Percentiles rank a stretch among this genome's conserved stretches.
These are phyloP conservation scores for Calocera cornea DNA, from an alignment of 768 basidiomycete species.

Conservation along the genomic window DNA sequence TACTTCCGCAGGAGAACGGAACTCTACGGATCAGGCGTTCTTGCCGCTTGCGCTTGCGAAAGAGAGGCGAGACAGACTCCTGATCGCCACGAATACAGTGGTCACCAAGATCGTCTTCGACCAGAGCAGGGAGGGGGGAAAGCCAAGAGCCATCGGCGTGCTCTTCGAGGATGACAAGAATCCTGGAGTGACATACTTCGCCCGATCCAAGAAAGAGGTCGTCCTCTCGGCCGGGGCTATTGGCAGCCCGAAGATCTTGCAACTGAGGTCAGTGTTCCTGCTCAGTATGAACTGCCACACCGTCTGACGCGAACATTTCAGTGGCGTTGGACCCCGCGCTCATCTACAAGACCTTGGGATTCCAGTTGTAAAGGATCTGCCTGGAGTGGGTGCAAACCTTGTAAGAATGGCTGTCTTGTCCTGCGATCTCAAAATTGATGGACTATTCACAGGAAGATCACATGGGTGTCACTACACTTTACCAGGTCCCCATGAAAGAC, in stretches of 20 bases:
- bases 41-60: not conserved
- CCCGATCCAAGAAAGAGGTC: not conserved
- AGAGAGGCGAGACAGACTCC: not conserved
- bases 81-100: not conserved
- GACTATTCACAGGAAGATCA: not conserved
- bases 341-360: not conserved
- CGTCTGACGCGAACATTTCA: not conserved
- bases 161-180: not conserved
- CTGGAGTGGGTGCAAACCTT: not conserved
- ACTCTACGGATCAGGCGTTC: not conserved
- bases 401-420: not conserved
- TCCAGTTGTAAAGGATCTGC: not conserved
- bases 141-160: not conserved
- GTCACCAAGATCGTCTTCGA: not conserved
- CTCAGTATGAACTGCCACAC: constrained; percentile 24
- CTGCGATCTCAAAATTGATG: not conserved
- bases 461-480: not conserved
- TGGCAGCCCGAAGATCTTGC: not conserved
- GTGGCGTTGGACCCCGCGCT: not conserved
- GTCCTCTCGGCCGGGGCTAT: not conserved
- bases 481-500: not conserved
- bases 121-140: not conserved
- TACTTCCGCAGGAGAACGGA: not conserved
- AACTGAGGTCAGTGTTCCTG: not conserved
- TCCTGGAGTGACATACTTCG: not conserved